Evolutionary conservation across 1,284 basidiomycete genomes (phyloP), one percentile per base, ranked within the genome.

Genomic region (Ceratobasidium theobromae): DNA sequence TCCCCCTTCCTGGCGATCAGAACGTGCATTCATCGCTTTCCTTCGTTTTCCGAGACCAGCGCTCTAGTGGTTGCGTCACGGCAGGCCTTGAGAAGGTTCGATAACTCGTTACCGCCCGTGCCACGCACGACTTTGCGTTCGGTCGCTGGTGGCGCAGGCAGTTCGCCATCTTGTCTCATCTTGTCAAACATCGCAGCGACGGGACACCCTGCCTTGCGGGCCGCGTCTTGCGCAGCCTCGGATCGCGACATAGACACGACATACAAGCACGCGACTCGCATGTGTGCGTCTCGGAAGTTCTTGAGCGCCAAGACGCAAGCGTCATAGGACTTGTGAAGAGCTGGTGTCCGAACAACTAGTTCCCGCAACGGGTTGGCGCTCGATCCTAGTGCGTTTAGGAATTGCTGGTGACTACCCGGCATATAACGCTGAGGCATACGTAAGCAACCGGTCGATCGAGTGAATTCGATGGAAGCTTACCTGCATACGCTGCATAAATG

Each of bases 221-320:
- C 58, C 21, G 58, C 46, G 2, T 64, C 58, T 25, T 64, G 58
- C 32, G 58, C 58, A 49, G 58, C 58, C 58, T 64, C 58, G 46
- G 58, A 64, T 28, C 58, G 58, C 33, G 58, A 64, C 58, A 64
- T 64, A 5, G 58, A 64, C 30, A 95, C 78, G 70, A 95, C 94
- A 76, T 95, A 96, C 55, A 91, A 73, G 32, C 90, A 84, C 21
- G 90, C 93, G 66, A 97, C 89, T 57, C 86, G 84, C 78, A 98
- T 89, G 76, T 97, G 95, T 49, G 87, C 87, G 73, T 96, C 91
- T 52, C 95, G 82, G 74, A 98, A 89, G 53, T 80, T 77, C 77
- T 92, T 93, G 66, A 98, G 80, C 4, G 91, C 83, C 5, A 76
- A 75, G 5, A 97, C 83, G 0, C 89, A 87, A 3, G 72, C 74